A percentile compares a stretch with the other conserved stretches of the same genome.
phyloP scores from a whole-genome alignment of 1,284 basidiomycete species.

The Uromyces viciae-fabae region DNA sequence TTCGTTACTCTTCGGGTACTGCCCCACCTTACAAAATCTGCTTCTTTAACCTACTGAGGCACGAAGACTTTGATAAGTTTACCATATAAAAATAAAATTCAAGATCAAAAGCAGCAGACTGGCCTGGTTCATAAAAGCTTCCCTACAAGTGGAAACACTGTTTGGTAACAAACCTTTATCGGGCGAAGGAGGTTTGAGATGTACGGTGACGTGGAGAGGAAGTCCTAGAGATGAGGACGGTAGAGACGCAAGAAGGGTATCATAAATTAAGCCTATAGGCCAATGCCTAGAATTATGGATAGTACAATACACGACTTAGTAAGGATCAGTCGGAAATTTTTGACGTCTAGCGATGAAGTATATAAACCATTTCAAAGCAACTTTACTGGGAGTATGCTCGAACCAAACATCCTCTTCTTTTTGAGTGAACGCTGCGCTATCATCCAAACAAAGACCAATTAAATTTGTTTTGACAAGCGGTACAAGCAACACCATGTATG shows the following conservation, averaged over 20 bases:
- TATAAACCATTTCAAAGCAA: slow-evolving; percentile 73
- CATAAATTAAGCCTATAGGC: slow-evolving; percentile 86
- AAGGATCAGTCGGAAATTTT: neutral
- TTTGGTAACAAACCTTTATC: slow-evolving; percentile 77
- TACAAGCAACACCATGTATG: slow-evolving; percentile 82
- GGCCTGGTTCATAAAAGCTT: slow-evolving; percentile 84
- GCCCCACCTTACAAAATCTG: slow-evolving; percentile 90
- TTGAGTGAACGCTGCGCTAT: slow-evolving; percentile 65
- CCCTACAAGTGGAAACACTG: slow-evolving; percentile 74
- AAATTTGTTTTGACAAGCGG: slow-evolving; percentile 78
- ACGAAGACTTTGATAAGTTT: too few species aligned
- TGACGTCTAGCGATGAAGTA: neutral
- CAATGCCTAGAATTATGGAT: slow-evolving; percentile 67
- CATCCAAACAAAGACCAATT: slow-evolving; percentile 82
- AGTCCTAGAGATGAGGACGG: slow-evolving; percentile 46
- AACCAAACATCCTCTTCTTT: slow-evolving; percentile 93
- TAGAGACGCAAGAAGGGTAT: slow-evolving; percentile 59
- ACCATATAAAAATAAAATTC: neutral
- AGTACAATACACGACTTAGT: neutral
- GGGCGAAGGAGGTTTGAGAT: slow-evolving; percentile 75
- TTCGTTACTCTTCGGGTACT: slow-evolving; percentile 86
- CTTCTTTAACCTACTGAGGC: slow-evolving; percentile 62
- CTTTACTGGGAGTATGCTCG: slow-evolving; percentile 69
- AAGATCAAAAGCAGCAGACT: slow-evolving; percentile 58
- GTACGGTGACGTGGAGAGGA: slow-evolving; percentile 73